Base-by-base conservation (phyloP, 495 filamentous ascomycete genomes). In the Podospora pseudoanserina region DNA sequence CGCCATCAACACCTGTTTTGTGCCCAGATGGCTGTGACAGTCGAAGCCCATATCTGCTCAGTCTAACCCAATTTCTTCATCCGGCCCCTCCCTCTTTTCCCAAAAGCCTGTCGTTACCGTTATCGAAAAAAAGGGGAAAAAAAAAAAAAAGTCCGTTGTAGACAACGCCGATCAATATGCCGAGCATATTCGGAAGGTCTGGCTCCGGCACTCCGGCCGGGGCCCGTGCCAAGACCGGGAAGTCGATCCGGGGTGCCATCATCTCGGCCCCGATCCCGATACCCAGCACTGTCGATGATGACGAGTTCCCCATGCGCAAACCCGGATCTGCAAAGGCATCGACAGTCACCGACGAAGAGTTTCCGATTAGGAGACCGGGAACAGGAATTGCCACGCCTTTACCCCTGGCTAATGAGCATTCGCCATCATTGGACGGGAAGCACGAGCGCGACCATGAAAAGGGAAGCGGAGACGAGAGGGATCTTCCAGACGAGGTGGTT, bases 181-280 rank as follows among this genome's bases (percentile, higher is more conserved):
- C 76, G 65, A 72, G 64, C 63, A 73, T 70, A 64, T 82, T 65
- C 75, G 63, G 80, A 67, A 81, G 79, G 68, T 76, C 80, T 64
- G 68, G 74, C 28, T 75, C 80, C 67, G 34, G 28, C 18, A 9
- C 60, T 20, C n/a, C n/a, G 30, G 75, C 69, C 53, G 68, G 76
- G 59, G 76, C 76, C 74, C 79, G 79, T 66, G 73, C 75, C 73
- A 82, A 80, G 74, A 67, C 79, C 60, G 71, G 75, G 53, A 78
- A 77, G 66, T 78, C 77, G 13, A 79, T 86, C 60, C 79, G 83
- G 55, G 82, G 83, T 34, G 84, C 81, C 73, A 86, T 86, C 55
- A 49, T 49, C 3, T 85, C 83, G 19, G 79, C 76, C 23, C 85
- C 85, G 70, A 84, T 85, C 44, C 80, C 81, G 23, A 82, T 84